phyloP scores from a whole-genome alignment of 2,329 filamentous ascomycete genomes.

The Cercospora sp. region DNA sequence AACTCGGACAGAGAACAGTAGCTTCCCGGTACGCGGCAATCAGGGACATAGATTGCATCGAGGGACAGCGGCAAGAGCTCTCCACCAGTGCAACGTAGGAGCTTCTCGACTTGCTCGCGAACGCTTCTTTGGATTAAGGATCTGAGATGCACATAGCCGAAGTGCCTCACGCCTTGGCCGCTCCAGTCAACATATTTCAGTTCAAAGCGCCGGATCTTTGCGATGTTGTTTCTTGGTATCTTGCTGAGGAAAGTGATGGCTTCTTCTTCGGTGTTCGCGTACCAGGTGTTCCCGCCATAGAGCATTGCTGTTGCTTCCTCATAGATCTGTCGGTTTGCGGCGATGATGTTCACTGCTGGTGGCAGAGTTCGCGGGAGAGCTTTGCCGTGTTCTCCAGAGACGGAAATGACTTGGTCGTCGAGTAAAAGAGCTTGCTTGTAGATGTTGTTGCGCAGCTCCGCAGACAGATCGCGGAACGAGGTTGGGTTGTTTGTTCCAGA shows the following conservation, averaged over 20 bases:
- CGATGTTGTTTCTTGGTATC: background rate
- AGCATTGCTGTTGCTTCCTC: background rate
- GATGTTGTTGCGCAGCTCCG: background rate
- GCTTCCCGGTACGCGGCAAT: background rate
- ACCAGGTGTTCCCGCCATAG: conserved; percentile 3
- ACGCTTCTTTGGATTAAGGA: background rate
- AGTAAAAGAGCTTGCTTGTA: conserved; percentile 7
- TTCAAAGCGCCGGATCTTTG: background rate
- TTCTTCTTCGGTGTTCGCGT: background rate
- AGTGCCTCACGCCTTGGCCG: background rate
- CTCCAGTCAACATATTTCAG: background rate
- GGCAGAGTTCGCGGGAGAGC: conserved; percentile 4
- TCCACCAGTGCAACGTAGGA: background rate
- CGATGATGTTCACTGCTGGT: background rate
- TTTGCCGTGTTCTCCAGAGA: background rate
- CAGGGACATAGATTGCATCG: background rate
- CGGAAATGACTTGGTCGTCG: background rate
- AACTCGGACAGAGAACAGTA: background rate
- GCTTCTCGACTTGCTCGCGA: background rate
- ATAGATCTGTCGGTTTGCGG: conserved; percentile 4
- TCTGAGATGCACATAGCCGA: background rate
- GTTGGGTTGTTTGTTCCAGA: background rate
- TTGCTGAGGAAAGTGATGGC: background rate
- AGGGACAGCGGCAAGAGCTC: background rate
- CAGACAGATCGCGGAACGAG: background rate